Evolutionary conservation across 495 filamentous ascomycete genomes (phyloP).

Genomic region (Parmelia sp.): DNA sequence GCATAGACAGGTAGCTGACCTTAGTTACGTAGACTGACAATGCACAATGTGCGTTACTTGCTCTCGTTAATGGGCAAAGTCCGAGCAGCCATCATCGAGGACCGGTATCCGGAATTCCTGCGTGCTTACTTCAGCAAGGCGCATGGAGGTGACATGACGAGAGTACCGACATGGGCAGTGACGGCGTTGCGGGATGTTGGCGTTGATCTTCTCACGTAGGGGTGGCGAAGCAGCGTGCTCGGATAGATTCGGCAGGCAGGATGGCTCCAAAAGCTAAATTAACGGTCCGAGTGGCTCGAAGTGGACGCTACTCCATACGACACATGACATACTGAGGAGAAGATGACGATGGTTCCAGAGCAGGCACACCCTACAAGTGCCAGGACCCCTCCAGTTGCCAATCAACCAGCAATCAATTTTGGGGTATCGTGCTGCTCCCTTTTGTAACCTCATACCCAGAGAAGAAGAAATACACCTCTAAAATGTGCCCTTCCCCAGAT

Average conservation of each 20-base stretch:
- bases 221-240: background rate
- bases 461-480: background rate
- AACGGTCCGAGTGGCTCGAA: background rate
- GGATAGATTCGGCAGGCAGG: background rate
- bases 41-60: slow-evolving; percentile 92
- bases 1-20: background rate
- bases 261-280: background rate
- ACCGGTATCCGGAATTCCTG: slow-evolving; percentile 73
- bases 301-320: background rate
- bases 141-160: slow-evolving; percentile 59
- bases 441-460: background rate
- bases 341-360: background rate
- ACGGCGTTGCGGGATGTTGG: slow-evolving; percentile 77
- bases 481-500: background rate
- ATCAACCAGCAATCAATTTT: background rate
- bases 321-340: background rate
- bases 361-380: background rate
- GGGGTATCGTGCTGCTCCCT: background rate
- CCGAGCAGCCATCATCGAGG: slow-evolving; percentile 73
- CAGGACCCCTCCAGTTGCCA: background rate
- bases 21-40: slow-evolving; percentile 53
- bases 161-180: slow-evolving; percentile 78
- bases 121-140: slow-evolving; percentile 66
- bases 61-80: slow-evolving; percentile 71
- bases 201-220: slow-evolving; percentile 59